Base-by-base conservation (phyloP, 108 stramenopile species). In the Cyclostephanos invisitatus region DNA sequence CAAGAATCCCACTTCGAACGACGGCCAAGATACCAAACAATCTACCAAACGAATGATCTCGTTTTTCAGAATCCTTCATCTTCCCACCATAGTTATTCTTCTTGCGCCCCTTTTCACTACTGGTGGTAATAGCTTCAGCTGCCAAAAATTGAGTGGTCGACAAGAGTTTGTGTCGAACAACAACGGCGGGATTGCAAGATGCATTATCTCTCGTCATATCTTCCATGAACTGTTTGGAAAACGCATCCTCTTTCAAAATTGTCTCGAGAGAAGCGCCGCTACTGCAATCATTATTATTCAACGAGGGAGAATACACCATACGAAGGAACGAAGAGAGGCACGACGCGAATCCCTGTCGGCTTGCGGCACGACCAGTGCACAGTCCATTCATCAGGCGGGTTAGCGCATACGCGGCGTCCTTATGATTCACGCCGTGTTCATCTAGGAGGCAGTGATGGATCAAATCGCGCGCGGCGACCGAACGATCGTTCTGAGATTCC, bases 331-430 rank as follows among this genome's bases (percentile, higher is more conserved):
- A 75, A 7, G 91, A 79, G 47, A 94, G 65, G n/a, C 85, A 84
- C 44, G 89, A 89, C 47, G 93, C 93, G 68, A 85, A 90, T 55
- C 93, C 93, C 74, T 94, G 91, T 57, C 93, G 85, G 60, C 91
- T 89, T 9, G 86, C 86, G 15, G 93, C 93, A 40, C 93, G 80
- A 15, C 93, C 93, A 53, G 87, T 85, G 54, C 89, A 94, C 6
- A 94, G 32, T 46, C 91, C 93, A 67, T 91, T 90, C 65, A 94
- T 74, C 27, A 94, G 74, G 36, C 93, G 87, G 28, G 83, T 78
- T 22, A 94, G 76, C 21, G 91, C 89, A 66, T 94, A 94, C 0
- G 88, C 73, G 3, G 90, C 91, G 79, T 94, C 93, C 54, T 87
- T 88, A 21, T 70, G 53, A 59, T 90, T 91, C 32, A 78, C 68